These are phyloP conservation scores for Solanum appendiculatum DNA, from an alignment of 257 asterid genomes.

Conservation along the genomic window DNA sequence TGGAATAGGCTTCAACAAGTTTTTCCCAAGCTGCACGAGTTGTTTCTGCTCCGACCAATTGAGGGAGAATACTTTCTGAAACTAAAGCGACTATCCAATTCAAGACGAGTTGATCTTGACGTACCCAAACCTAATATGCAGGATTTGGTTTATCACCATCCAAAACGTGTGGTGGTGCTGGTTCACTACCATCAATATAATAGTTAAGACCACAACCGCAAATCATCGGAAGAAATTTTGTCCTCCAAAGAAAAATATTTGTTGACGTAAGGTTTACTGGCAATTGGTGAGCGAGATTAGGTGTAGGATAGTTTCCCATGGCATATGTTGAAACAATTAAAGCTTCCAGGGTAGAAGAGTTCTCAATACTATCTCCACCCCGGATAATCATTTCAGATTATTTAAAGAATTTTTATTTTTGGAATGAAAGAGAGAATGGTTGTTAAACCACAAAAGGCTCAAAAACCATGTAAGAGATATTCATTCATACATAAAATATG, in stretches of 20 bases:
- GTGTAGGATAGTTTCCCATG: neutral
- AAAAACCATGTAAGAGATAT: too few relatives aligned
- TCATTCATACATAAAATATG: neutral
- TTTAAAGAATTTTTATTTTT: neutral
- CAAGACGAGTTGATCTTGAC: neutral
- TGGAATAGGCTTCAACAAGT: neutral
- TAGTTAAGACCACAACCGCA: neutral
- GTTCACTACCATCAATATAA: neutral
- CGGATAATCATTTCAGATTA: neutral
- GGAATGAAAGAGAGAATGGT: neutral
- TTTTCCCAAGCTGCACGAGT: neutral
- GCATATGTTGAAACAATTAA: too few relatives aligned
- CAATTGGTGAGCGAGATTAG: neutral
- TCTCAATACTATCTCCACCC: neutral
- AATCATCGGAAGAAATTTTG: neutral
- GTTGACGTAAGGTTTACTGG: neutral
- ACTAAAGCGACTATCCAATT: neutral
- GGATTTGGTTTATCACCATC: neutral
- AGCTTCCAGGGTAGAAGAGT: neutral
- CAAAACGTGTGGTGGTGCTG: neutral
- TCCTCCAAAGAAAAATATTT: neutral
- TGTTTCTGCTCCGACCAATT: neutral
- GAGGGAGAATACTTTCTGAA: neutral
- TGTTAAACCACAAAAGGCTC: neutral
- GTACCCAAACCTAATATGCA: neutral